Evolutionary conservation across 768 basidiomycete genomes (phyloP).

Genomic region (Leccinum subtestaceum): DNA sequence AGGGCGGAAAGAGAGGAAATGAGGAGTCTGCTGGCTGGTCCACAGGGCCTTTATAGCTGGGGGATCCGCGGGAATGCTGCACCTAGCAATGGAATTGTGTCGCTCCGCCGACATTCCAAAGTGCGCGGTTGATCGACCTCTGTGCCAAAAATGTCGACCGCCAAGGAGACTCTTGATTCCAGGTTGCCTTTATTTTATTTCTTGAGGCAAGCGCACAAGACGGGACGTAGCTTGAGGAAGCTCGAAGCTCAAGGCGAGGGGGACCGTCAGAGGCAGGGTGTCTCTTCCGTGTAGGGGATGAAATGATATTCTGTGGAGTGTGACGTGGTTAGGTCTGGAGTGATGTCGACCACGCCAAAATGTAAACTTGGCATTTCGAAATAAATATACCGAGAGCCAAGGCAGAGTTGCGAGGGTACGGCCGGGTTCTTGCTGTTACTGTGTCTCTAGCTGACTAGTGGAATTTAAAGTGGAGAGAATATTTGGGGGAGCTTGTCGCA

Average conservation of each 20-base stretch:
- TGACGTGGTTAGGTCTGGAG: neutral
- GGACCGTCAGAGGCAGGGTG: neutral
- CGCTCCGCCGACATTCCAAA: conserved; percentile 9
- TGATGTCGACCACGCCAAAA: neutral
- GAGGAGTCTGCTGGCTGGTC: neutral
- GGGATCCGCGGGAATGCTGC: neutral
- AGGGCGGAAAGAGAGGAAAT: neutral
- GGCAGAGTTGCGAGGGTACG: neutral
- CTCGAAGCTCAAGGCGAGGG: neutral
- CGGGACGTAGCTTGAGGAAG: neutral
- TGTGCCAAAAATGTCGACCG: neutral
- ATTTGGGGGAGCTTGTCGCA: neutral
- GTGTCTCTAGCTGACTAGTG: too few relatives aligned
- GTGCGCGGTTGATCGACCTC: neutral
- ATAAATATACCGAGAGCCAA: neutral
- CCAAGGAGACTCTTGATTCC: neutral
- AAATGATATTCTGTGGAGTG: conserved; percentile 6
- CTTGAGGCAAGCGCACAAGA: neutral
- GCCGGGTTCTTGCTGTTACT: neutral
- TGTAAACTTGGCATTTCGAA: neutral
- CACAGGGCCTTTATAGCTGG: conserved; percentile 17
- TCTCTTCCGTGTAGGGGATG: neutral
- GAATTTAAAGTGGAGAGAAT: too few relatives aligned
- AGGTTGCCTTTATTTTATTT: neutral
- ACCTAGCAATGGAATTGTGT: neutral